Conservation (phyloP, 345 rosid genomes). For the Raphanus sativus region DNA sequence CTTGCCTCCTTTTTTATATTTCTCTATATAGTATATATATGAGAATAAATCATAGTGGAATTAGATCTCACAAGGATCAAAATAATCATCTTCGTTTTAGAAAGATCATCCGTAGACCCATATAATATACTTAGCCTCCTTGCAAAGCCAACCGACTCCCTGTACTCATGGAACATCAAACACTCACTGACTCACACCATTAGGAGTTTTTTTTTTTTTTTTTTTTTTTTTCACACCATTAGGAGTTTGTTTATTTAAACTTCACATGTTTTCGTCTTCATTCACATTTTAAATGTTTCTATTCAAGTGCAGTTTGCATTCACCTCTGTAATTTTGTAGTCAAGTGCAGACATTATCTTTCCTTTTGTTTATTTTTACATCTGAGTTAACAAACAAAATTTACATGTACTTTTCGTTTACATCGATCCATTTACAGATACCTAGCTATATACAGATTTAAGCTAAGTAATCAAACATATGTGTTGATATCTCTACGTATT, state of each 20-base stretch:
- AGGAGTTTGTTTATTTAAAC: not conserved
- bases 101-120: not conserved
- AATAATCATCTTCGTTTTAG: not conserved
- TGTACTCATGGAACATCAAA: conserved; percentile 5
- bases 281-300: not conserved
- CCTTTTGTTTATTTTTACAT: not conserved
- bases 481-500: not conserved
- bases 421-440: not conserved
- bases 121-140: not conserved
- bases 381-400: not conserved
- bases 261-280: not conserved
- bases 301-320: not conserved
- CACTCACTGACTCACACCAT: conserved; percentile 14
- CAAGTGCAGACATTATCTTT: not conserved
- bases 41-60: conserved; percentile 2
- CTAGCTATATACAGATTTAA: not conserved
- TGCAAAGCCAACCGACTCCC: conserved; percentile 18
- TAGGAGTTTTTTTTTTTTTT: too few species aligned
- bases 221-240: too few species aligned
- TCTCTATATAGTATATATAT: not conserved
- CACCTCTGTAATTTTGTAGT: not conserved
- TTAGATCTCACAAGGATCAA: not conserved
- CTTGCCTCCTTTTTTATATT: not conserved
- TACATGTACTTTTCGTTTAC: not conserved
- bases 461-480: not conserved